Base-by-base conservation (phyloP, 306 rosid species). In the Pachyrhizus erosus region DNA sequence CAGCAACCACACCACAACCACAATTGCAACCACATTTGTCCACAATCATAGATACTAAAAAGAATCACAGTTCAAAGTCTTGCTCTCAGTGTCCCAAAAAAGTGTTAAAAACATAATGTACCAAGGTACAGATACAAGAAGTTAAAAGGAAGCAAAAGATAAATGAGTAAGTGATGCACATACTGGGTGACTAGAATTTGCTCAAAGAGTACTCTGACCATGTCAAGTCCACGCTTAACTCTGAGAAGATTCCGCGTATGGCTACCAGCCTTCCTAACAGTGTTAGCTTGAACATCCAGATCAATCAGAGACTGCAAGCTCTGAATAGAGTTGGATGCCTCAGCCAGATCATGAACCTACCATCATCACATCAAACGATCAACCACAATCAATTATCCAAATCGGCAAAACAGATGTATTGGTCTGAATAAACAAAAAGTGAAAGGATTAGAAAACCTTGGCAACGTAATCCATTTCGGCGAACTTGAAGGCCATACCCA, bases 401-500 rank as follows among this genome's bases (percentile, higher is more conserved):
- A 54, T 21, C 10, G 3, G 0, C 21, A 17, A 5, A 49, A 49
- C 21, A 49, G 17, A 49, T 18, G 2, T 21, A 39, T 1, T 2
- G 48, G 48, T 43, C 12, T 43, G 48, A 43, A 43, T 43, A 9
- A 10, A 43, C 1, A 10, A 48, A 17, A 48, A 5, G 7, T 48
- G 18, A 51, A 51, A 4, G 54, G 4, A 40, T 26, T 4, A 39
- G 40, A 9, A 24, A 14, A 93, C 98, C 96, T 93, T 96, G 83
- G 93, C 84, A 37, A 91, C 96, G 61, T 88, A 96, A 86, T 96
- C 99, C 67, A 31, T 93, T 86, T 96, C 99, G 26, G 99, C 99
- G 68, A 96, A 96, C 87, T 91, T 96, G 91, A 96, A 96, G 34
- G 99, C 99, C 49, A 96, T 86, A 43, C 99, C 99, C 68, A 96